Evolutionary conservation across 2,329 filamentous ascomycete species (phyloP), one percentile per base, ranked within the genome.

Genomic region (Fusarium nurragi): DNA sequence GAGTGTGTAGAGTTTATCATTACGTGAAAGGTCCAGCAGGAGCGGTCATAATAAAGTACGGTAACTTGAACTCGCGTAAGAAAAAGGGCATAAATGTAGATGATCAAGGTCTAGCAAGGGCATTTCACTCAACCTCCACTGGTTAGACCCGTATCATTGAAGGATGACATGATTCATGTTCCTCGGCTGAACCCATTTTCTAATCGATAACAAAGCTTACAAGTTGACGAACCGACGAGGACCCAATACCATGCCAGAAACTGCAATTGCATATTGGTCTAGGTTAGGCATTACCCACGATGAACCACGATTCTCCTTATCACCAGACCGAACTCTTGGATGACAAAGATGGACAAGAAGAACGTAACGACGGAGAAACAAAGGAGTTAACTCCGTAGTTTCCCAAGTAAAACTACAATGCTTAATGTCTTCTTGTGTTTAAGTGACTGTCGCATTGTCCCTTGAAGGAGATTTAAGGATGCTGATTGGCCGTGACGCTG

Each of bases 401-500:
- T 16, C 3, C 2, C 3, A 0, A 14, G 8, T 8, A 3, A 22
- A 12, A 19, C 12, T 10, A 13, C n/a, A 21, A n/a, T 8, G 10
- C 28, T 25, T 1, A 16, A 1, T 0, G 3, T 5, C 23, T 26
- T 44, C 9, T 21, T 16, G 11, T 13, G 13, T 18, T 21, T 13
- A 7, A 32, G 32, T n/a, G 12, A 14, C 5, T 21, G 5, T 54
- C 11, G 14, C 9, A 4, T 34, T 28, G 32, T 25, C 14, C 10
- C 10, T 19, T 38, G 19, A 2, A 25, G 3, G 18, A 2, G 4
- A 4, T 1, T 14, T 16, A 4, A 19, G 19, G 23, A 19, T 28
- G 38, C 45, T 64, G 53, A 65, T 66, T 65, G 63, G 63, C 4
- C 36, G 34, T 66, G 44, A 54, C 39, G 44, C 8, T 11, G 9